Evolutionary conservation across 148 eudicot genomes (phyloP).

Genomic region (Amaranthus palmeri): DNA sequence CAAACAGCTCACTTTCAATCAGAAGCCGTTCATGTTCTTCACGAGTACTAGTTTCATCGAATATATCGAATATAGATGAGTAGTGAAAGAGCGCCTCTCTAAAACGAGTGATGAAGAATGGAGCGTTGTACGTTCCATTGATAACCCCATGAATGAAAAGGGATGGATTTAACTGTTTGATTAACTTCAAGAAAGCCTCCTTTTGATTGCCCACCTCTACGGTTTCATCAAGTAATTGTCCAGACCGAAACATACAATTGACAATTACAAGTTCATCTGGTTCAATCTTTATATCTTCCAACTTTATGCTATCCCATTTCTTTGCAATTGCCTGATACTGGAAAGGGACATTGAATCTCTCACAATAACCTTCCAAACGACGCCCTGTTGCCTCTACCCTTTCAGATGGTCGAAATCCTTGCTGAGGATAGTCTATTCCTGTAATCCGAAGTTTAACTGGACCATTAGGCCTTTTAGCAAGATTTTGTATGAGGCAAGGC

Average conservation of each 20-base stretch:
- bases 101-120: constrained; percentile 29
- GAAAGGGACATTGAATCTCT: constrained; percentile 32
- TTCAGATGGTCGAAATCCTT: constrained; percentile 29
- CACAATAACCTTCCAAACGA: constrained; percentile 30
- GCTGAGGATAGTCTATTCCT: constrained; percentile 27
- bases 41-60: constrained; percentile 26
- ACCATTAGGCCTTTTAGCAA: constrained; percentile 23
- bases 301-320: constrained; percentile 20
- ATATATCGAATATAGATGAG: constrained; percentile 25
- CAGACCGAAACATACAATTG: constrained; percentile 16
- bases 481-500: constrained; percentile 30
- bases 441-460: constrained; percentile 26
- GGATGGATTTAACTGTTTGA: constrained; percentile 20
- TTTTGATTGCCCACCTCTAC: constrained; percentile 23
- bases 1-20: constrained; percentile 21
- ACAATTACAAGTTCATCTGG: constrained; percentile 25
- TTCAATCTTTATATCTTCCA: constrained; percentile 22
- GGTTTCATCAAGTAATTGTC: constrained; percentile 25
- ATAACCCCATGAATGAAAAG: constrained; percentile 26
- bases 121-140: constrained; percentile 24
- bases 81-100: constrained; percentile 28
- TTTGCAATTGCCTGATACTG: constrained; percentile 28
- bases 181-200: constrained; percentile 21
- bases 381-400: constrained; percentile 29
- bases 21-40: constrained; percentile 22